Base-by-base conservation (phyloP, 2,329 filamentous ascomycete species). In the Phoma herbarum region DNA sequence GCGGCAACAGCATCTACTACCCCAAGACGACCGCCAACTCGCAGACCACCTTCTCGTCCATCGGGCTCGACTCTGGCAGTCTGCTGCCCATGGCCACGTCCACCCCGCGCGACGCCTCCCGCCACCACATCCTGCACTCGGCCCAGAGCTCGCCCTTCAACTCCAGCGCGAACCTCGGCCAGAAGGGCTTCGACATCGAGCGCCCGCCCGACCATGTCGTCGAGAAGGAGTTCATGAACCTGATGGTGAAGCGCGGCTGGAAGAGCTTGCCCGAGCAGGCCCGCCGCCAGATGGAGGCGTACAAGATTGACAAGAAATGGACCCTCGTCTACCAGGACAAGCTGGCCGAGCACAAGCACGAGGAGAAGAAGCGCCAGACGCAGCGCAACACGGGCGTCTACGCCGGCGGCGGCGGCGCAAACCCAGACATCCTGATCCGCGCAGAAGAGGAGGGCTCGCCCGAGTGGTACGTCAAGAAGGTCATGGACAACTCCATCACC, bases 211-310 rank as follows among this genome's bases (percentile, higher is more conserved):
- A 96, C 75, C 86, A 88, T 59, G 81, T 96, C 14, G 90, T 97
- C 44, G 92, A 98, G 75, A 88, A 93, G 72, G 91, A 97, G 82
- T 98, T 98, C 73, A 83, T 93, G 71, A 89, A 92, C 51, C 82
- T 99, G 65, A 98, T 99, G 95, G 91, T 96, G 73, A 97, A 97
- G 80, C 88, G 95, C 80, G 95, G 94, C 65, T 98, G 93, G 92
- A 95, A 97, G 80, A 96, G 96, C 77, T 82, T 99, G 64, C 95
- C 95, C 5, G 95, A 99, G 73, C 92, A 97, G 80, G 95, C 95
- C 28, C 88, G 90, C 67, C 86, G 94, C 61, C 95, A 98, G 81
- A 98, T 99, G 94, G 86, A 95, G 79, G 93, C 93, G 35, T 98
- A 99, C 75, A 92, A 93, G 14, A 86, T 95, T 9, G 87, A 89